phyloP scores from a whole-genome alignment of 176 grass and related monocot genomes.

The Carex myosuroides region DNA sequence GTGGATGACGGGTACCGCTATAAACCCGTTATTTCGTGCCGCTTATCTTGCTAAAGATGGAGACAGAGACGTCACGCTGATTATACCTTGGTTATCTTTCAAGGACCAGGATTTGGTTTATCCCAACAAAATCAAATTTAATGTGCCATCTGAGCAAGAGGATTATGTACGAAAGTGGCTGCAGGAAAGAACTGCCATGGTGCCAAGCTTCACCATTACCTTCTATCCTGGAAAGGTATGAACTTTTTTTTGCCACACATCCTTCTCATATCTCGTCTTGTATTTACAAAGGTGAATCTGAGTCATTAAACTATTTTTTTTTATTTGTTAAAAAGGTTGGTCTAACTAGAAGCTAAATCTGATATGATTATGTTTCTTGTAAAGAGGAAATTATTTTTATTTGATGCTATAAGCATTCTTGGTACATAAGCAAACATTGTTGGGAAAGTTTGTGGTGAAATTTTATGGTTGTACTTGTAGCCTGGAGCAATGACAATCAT shows the following conservation, averaged over 20 bases:
- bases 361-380: background rate
- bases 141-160: slow-evolving; percentile 57
- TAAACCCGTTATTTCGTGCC: slow-evolving; percentile 88
- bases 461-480: background rate
- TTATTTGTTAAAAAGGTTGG: background rate
- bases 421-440: background rate
- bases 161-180: slow-evolving; percentile 67
- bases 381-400: background rate
- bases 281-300: background rate
- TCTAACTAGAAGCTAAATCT: background rate
- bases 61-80: slow-evolving; percentile 57
- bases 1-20: slow-evolving; percentile 94
- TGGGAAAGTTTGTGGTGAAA: background rate
- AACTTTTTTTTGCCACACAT: background rate
- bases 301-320: background rate
- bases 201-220: slow-evolving; percentile 48
- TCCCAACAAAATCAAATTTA: slow-evolving; percentile 78
- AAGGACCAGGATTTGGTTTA: slow-evolving; percentile 77
- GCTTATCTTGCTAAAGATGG: slow-evolving; percentile 74
- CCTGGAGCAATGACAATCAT: background rate
- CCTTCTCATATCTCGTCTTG: background rate
- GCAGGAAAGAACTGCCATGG: slow-evolving; percentile 53
- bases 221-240: slow-evolving; percentile 95
- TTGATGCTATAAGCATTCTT: background rate
- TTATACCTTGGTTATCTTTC: slow-evolving; percentile 80